Conservation (phyloP, 148 eudicot genomes). For the Camellia lanceoleosa region DNA sequence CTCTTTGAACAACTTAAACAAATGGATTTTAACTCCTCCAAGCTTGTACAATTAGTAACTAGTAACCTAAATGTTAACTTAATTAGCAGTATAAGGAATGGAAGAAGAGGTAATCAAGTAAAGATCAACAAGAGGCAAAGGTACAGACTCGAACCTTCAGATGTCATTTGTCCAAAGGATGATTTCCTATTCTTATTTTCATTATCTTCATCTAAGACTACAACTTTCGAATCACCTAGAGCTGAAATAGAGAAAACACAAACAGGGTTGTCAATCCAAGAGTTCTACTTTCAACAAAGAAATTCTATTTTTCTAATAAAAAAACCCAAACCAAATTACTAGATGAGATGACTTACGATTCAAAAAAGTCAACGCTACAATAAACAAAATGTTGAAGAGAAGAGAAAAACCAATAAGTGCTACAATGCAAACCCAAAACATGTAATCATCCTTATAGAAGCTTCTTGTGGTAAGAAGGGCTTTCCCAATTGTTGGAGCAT, state of each 20-base stretch:
- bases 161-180: conserved; percentile 6
- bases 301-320: neutral
- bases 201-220: conserved; percentile 32
- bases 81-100: neutral
- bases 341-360: conserved; percentile 40
- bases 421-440: conserved; percentile 64
- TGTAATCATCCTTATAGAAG: conserved; percentile 48
- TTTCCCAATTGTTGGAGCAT: conserved; percentile 57
- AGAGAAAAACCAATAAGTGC: conserved; percentile 63
- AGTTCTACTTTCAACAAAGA: neutral
- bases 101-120: neutral
- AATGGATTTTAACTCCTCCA: neutral
- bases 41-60: neutral
- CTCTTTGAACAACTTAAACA: neutral
- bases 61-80: too few relatives aligned
- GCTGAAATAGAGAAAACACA: conserved; percentile 38
- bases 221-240: conserved; percentile 43
- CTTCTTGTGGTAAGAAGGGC: conserved; percentile 61
- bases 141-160: conserved; percentile 18
- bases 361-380: conserved; percentile 49
- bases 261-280: neutral
- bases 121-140: conserved; percentile 5
- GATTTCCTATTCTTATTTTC: conserved; percentile 23
- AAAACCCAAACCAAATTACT: neutral
- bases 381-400: conserved; percentile 60